Conservation (phyloP, 192 early-diverging fungal species). For the Coemansia sp. region DNA sequence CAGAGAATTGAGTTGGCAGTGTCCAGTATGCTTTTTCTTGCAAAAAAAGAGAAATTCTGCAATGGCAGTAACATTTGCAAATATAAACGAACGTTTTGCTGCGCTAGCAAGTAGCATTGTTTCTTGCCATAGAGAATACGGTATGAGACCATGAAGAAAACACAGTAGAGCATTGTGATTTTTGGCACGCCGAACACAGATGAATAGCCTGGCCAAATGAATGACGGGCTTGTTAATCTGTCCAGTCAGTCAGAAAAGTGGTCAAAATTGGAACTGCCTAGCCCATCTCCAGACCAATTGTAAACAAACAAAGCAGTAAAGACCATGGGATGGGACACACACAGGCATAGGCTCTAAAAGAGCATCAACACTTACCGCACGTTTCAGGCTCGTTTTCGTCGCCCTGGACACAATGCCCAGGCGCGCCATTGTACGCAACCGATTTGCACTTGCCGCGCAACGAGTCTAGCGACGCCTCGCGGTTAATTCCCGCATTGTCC, state of each 20-base stretch:
- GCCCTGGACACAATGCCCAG: conserved; percentile 41
- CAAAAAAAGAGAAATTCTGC: too few species aligned
- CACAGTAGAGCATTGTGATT: conserved; percentile 1
- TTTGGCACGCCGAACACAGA: background rate
- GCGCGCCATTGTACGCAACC: conserved; percentile 25
- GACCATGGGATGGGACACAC: too few species aligned
- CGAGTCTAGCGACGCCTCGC: conserved; percentile 36
- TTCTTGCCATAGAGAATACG: background rate
- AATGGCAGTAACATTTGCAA: background rate
- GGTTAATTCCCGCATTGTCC: conserved; percentile 41
- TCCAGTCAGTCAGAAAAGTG: too few species aligned
- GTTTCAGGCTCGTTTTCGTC: conserved; percentile 50
- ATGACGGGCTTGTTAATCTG: too few species aligned
- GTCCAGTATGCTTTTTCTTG: background rate
- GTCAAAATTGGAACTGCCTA: too few species aligned
- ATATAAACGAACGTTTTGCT: background rate
- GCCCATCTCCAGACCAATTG: background rate
- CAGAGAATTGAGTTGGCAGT: too few species aligned
- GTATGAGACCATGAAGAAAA: background rate
- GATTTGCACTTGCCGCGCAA: conserved; percentile 45
- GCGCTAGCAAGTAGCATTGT: background rate
- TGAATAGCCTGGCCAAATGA: too few species aligned
- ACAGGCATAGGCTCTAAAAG: too few species aligned
- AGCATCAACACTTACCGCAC: conserved; percentile 40
- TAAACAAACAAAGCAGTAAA: conserved; percentile 7